Evolutionary conservation across 2,329 filamentous ascomycete genomes (phyloP).

Genomic region (Colletotrichum limetticola): DNA sequence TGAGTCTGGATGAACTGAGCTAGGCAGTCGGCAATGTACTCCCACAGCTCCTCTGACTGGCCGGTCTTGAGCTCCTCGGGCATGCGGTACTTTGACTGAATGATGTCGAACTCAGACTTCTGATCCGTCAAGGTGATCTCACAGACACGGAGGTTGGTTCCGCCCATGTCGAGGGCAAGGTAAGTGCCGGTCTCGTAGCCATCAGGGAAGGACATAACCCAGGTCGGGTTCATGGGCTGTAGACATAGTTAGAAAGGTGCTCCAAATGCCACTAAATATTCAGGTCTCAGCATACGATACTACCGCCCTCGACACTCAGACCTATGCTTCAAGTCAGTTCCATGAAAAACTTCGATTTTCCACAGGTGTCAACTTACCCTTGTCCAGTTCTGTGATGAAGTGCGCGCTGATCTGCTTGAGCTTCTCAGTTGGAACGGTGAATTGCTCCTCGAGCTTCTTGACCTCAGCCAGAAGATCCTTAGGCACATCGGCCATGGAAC

Average conservation of each 20-base stretch:
- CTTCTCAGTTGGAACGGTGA: slow-evolving; percentile 81
- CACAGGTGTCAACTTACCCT: slow-evolving; percentile 65
- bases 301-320: slow-evolving; percentile 86
- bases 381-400: slow-evolving; percentile 88
- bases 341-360: background rate
- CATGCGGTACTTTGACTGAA: slow-evolving; percentile 96
- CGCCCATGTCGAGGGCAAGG: slow-evolving; percentile 93
- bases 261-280: background rate
- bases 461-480: slow-evolving; percentile 85
- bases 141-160: slow-evolving; percentile 94
- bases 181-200: slow-evolving; percentile 89
- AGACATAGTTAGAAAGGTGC: slow-evolving; percentile 35
- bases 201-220: slow-evolving; percentile 91
- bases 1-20: slow-evolving; percentile 91
- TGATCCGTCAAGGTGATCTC: slow-evolving; percentile 89
- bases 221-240: slow-evolving; percentile 97
- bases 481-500: slow-evolving; percentile 91
- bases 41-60: slow-evolving; percentile 87
- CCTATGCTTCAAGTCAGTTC: slow-evolving; percentile 58
- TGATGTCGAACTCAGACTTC: slow-evolving; percentile 92
- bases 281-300: slow-evolving; percentile 76
- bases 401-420: slow-evolving; percentile 92
- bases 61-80: slow-evolving; percentile 92
- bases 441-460: slow-evolving; percentile 82
- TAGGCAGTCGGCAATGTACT: slow-evolving; percentile 92